Evolutionary conservation across 768 basidiomycete genomes (phyloP), one percentile per base, ranked within the genome.

Genomic region (Bullera alba): DNA sequence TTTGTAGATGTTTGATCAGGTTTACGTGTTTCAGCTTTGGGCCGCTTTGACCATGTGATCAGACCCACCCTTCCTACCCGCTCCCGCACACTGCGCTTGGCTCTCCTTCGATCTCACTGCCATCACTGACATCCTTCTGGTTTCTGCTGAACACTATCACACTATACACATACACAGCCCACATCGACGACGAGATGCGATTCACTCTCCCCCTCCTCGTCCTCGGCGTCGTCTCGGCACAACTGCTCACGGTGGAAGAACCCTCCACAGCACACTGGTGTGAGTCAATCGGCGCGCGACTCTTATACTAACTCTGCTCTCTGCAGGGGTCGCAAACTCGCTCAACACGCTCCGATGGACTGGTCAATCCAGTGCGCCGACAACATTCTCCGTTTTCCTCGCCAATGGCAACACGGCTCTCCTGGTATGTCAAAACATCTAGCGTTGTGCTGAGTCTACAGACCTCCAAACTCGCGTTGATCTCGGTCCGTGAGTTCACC

Each of bases 371-470:
- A 48, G 53, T 19, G 16, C 49, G 19, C 65, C 65, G 8, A 29
- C 48, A 23, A 42, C 61, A 32, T 72, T 72, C 54, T 64, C 65
- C 7, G 62, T 72, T 15, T 72, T 65, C 48, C 46, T 67, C n/a
- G 29, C 25, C 29, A 59, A 67, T 44, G 45, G 58, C 12, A 53
- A 67, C 43, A 21, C 48, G 0, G 52, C 42, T 29, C 36, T 67
- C 0, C 54, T 67, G 34, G 67, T 69, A 49, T 57, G 68, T 60
- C 14, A 12, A 5, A 17, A 28, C 15, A 36, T 28, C 19, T 14
- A 39, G 19, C 19, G 8, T 21, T 39, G 12, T 8, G 32, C 10
- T 5, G 16, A 16, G 25, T 41, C 15, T 35, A 19, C 43, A 60
- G 53, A 56, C 60, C 3, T 30, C 29, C 32, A 51, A 58, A 19